These are phyloP conservation scores for Mycena latifolia DNA, from an alignment of 768 basidiomycete species.

Conservation along the genomic window DNA sequence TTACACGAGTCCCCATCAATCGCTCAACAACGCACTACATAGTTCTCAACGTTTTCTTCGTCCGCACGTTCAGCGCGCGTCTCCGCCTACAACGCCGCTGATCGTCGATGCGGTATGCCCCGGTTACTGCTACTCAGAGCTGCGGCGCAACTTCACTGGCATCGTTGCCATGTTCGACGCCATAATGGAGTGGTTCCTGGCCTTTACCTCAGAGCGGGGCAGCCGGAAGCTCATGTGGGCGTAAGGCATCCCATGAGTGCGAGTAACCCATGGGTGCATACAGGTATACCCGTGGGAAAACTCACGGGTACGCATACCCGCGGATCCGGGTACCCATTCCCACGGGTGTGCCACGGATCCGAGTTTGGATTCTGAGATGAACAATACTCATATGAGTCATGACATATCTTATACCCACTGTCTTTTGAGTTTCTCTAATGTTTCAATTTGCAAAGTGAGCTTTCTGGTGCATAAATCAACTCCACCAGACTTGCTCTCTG, in stretches of 20 bases:
- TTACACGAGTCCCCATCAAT: neutral
- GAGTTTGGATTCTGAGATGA: neutral
- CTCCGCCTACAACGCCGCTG: constrained; percentile 28
- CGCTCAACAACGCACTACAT: neutral
- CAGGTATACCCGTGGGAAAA: too few species aligned
- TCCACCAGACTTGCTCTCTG: too few species aligned
- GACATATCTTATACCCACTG: neutral
- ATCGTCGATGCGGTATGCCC: constrained; percentile 34
- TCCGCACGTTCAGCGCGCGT: constrained; percentile 25
- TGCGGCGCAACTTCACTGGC: constrained; percentile 14
- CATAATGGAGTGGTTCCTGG: constrained; percentile 25
- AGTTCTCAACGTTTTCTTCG: constrained; percentile 40
- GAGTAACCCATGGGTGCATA: too few species aligned
- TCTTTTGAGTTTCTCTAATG: too few species aligned
- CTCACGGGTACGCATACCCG: too few species aligned
- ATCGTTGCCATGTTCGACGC: neutral
- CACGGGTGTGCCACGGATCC: neutral
- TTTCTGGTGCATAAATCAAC: too few species aligned
- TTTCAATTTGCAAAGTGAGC: too few species aligned
- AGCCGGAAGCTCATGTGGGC: constrained; percentile 39
- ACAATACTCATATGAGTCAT: neutral
- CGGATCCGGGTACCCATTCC: too few species aligned
- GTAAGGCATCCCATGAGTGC: too few species aligned
- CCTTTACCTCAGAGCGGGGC: constrained; percentile 39
- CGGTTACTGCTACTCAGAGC: constrained; percentile 39